phyloP scores from a whole-genome alignment of 2,329 filamentous ascomycete genomes.

The Graphiopsis chlorocephala region DNA sequence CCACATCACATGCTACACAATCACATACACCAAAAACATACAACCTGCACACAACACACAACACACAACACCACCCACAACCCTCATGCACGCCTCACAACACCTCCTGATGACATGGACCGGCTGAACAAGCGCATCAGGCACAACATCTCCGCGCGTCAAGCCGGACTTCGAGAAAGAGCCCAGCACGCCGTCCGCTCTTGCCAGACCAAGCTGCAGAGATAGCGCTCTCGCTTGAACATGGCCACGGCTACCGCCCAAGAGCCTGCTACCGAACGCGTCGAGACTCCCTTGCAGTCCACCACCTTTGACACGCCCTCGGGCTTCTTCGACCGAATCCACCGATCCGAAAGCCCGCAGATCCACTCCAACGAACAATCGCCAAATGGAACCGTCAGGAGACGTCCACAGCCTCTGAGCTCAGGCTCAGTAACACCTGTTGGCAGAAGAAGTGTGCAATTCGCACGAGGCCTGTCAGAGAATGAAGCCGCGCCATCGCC shows the following conservation, averaged over 20 bases:
- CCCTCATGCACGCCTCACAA: neutral
- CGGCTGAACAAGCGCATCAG: neutral
- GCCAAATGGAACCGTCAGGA: slow-evolving; percentile 6
- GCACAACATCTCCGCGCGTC: neutral
- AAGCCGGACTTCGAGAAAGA: slow-evolving; percentile 1
- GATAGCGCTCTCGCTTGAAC: slow-evolving; percentile 11
- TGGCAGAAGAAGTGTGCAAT: slow-evolving; percentile 29
- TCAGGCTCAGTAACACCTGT: slow-evolving; percentile 5
- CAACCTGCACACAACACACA: neutral
- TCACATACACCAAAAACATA: neutral
- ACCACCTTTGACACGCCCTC: neutral
- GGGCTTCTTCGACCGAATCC: slow-evolving; percentile 12
- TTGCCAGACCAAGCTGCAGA: slow-evolving; percentile 12
- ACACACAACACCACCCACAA: neutral
- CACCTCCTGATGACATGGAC: neutral
- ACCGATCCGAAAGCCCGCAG: slow-evolving; percentile 1
- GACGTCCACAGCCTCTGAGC: slow-evolving; percentile 5
- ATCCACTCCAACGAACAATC: slow-evolving; percentile 3
- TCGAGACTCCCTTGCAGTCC: neutral
- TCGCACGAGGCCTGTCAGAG: slow-evolving; percentile 24
- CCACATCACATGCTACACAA: neutral
- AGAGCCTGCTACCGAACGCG: slow-evolving; percentile 8
- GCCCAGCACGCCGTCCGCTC: slow-evolving; percentile 1
- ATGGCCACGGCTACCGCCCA: slow-evolving; percentile 8
- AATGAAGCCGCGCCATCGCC: slow-evolving; percentile 23